These are phyloP conservation scores for Diplotaxis tenuifolia DNA, from an alignment of 345 rosid genomes.

Conservation along the genomic window DNA sequence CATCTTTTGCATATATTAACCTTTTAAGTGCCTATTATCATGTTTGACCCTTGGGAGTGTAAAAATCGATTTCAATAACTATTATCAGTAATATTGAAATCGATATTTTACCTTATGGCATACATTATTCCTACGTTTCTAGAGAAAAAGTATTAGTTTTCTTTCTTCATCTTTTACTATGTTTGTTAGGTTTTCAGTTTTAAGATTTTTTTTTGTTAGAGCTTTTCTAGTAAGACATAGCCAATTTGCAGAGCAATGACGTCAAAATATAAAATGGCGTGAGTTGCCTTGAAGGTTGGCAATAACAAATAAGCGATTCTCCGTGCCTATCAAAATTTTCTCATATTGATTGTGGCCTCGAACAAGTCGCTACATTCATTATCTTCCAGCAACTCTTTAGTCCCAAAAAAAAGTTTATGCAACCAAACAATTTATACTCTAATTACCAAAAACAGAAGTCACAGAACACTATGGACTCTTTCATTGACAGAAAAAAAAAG, in stretches of 20 bases:
- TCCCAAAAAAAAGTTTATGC: not conserved
- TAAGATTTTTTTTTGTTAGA: not conserved
- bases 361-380: constrained; percentile 36
- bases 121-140: not conserved
- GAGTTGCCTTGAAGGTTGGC: constrained; percentile 45
- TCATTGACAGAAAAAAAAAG: too few species aligned
- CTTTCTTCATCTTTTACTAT: not conserved
- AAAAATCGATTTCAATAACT: constrained; percentile 29
- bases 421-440: not conserved
- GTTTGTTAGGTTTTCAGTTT: not conserved
- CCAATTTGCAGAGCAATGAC: constrained; percentile 43
- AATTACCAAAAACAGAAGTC: not conserved
- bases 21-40: constrained; percentile 13
- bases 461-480: not conserved
- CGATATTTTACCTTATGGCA: constrained; percentile 32
- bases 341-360: constrained; percentile 38
- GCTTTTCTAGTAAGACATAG: not conserved
- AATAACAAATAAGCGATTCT: constrained; percentile 32
- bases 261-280: constrained; percentile 32
- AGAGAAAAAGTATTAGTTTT: not conserved
- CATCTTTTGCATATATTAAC: constrained; percentile 36
- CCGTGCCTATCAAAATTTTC: constrained; percentile 35
- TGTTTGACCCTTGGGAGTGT: constrained; percentile 25
- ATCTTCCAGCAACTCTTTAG: too few species aligned
- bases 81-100: constrained; percentile 12